phyloP scores from a whole-genome alignment of 192 early-diverging fungal species.

The Podila minutissima region DNA sequence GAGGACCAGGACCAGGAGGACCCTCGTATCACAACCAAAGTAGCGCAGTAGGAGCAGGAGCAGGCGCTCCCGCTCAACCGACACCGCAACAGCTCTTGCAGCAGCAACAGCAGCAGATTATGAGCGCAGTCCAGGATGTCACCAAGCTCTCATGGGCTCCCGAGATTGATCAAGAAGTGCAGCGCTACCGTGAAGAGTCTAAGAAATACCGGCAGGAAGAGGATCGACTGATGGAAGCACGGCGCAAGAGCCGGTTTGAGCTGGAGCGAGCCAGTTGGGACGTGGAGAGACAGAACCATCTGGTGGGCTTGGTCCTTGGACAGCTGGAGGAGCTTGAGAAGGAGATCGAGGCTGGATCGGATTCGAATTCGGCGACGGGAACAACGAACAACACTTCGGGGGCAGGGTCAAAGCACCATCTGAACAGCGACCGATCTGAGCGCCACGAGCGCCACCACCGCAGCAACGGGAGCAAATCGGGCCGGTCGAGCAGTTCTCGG shows the following conservation, averaged over 20 bases:
- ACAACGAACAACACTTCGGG: not conserved
- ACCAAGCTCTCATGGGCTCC: slow-evolving; percentile 48
- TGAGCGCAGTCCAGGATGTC: slow-evolving; percentile 40
- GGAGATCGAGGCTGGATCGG: slow-evolving; percentile 41
- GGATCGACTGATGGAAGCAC: slow-evolving; percentile 42
- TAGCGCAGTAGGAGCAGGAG: not conserved
- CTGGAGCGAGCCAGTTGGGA: slow-evolving; percentile 47
- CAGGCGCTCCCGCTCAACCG: slow-evolving; percentile 19
- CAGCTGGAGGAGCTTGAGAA: slow-evolving; percentile 39
- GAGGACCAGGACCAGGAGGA: not conserved
- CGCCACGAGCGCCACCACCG: slow-evolving; percentile 36
- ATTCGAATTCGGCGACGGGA: not conserved
- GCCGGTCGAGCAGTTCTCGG: slow-evolving; percentile 13
- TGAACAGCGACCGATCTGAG: slow-evolving; percentile 20
- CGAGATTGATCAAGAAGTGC: slow-evolving; percentile 38
- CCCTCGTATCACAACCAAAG: not conserved
- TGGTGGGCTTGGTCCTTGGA: slow-evolving; percentile 46
- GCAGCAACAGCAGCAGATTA: slow-evolving; percentile 51
- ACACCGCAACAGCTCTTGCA: slow-evolving; percentile 42
- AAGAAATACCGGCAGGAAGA: slow-evolving; percentile 32
- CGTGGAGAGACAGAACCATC: slow-evolving; percentile 49
- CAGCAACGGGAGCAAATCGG: slow-evolving; percentile 39
- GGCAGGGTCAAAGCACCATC: slow-evolving; percentile 4
- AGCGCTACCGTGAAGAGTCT: slow-evolving; percentile 41
- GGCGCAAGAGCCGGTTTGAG: slow-evolving; percentile 45